Percentiles rank a stretch among this genome's conserved stretches.
These are phyloP conservation scores for Cenchrus purpureus DNA, from an alignment of 176 grass and related monocot genomes.

Conservation along the genomic window DNA sequence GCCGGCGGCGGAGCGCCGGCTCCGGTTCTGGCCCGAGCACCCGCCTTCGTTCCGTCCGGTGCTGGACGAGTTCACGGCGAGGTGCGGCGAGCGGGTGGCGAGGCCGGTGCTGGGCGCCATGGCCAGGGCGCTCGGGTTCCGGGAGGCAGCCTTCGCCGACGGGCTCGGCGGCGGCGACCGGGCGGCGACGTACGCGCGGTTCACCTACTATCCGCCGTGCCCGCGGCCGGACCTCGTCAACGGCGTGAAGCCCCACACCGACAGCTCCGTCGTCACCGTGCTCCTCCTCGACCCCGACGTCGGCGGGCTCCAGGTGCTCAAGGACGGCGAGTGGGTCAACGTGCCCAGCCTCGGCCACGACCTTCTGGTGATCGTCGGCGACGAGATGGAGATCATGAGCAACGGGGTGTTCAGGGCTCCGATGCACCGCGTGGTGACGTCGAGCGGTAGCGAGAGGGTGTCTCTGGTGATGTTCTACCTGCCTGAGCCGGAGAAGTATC, in stretches of 20 bases:
- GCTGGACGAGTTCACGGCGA: conserved; percentile 47
- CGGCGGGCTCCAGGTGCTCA: conserved; percentile 55
- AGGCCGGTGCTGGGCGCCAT: conserved; percentile 32
- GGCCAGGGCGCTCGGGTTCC: conserved; percentile 36
- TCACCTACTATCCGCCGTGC: conserved; percentile 66
- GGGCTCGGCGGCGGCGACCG: conserved; percentile 35
- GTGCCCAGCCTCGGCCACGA: conserved; percentile 26
- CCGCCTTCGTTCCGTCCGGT: conserved; percentile 24
- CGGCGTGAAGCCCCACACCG: conserved; percentile 69
- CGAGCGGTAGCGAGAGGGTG: conserved; percentile 32
- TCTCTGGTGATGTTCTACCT: conserved; percentile 52
- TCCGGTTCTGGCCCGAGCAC: conserved; percentile 38
- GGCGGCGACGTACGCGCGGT: conserved; percentile 19
- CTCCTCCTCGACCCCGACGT: conserved; percentile 56
- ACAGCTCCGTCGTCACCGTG: conserved; percentile 57
- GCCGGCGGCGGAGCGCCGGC: conserved; percentile 38
- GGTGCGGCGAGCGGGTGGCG: conserved; percentile 18
- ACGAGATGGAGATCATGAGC: conserved; percentile 63
- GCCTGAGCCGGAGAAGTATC: conserved; percentile 38
- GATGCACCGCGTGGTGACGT: conserved; percentile 44
- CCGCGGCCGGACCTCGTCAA: conserved; percentile 58
- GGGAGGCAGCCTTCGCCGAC: conserved; percentile 41
- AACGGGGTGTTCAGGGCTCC: conserved; percentile 49
- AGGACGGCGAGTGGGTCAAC: conserved; percentile 43
- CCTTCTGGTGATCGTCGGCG: conserved; percentile 49